phyloP scores from a whole-genome alignment of 306 rosid genomes.

The Benincasa hispida region DNA sequence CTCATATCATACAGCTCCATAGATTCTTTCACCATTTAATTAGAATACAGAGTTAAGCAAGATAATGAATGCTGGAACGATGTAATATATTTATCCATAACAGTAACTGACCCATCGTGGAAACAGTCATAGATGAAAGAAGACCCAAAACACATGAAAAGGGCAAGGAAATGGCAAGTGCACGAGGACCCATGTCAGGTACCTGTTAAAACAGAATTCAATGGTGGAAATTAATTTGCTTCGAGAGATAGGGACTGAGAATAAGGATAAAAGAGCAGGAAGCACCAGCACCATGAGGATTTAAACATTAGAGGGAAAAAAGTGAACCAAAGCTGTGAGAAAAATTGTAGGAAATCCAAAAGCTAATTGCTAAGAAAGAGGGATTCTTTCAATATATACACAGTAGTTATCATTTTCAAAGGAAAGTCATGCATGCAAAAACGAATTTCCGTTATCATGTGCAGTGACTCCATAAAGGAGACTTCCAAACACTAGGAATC shows the following conservation, averaged over 20 bases:
- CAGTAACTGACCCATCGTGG: constrained; percentile 57
- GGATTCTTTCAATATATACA: neutral
- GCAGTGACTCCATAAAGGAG: neutral
- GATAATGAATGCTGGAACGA: neutral
- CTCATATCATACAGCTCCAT: neutral
- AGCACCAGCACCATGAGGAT: neutral
- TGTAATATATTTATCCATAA: neutral
- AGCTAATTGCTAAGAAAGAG: neutral
- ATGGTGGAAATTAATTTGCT: neutral
- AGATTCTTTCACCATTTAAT: neutral
- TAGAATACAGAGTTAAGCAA: neutral
- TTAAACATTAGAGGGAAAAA: neutral
- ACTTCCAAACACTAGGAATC: neutral
- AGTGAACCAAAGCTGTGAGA: neutral
- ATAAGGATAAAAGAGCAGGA: neutral
- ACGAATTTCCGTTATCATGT: neutral
- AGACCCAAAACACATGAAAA: constrained; percentile 64
- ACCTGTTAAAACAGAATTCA: constrained; percentile 38
- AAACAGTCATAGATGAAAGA: constrained; percentile 61
- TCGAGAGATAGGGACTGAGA: neutral
- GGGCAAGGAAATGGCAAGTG: constrained; percentile 73
- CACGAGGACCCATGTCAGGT: constrained; percentile 65
- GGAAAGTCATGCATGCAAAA: neutral
- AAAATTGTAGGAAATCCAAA: neutral
- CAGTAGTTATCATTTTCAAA: neutral